These are phyloP conservation scores for Albophoma yamanashiensis DNA, from an alignment of 2,329 filamentous ascomycete species.

Conservation along the genomic window DNA sequence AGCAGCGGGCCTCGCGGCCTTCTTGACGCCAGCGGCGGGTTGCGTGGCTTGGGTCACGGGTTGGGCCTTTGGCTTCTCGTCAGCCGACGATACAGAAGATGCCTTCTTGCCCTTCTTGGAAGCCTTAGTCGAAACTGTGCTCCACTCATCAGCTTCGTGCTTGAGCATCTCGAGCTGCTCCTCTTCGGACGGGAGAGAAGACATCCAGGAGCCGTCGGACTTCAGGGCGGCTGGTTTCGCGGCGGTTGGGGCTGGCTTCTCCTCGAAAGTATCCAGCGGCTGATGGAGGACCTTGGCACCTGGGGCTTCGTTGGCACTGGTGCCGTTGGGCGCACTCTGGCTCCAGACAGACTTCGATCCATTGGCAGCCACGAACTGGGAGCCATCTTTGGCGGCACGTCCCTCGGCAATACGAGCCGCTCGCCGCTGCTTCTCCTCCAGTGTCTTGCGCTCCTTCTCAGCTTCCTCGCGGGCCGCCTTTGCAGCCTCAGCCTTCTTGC, in stretches of 20 bases:
- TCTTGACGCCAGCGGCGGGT: constrained; percentile 13
- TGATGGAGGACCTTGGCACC: constrained; percentile 27
- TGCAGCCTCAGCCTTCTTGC: constrained; percentile 73
- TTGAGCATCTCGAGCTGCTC: constrained; percentile 50
- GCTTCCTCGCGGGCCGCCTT: constrained; percentile 66
- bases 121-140: constrained; percentile 42
- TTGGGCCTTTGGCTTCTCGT: constrained; percentile 18
- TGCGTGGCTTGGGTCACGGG: constrained; percentile 20
- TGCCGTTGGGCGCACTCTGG: constrained; percentile 22
- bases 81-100: constrained; percentile 17
- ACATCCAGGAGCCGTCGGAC: constrained; percentile 32
- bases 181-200: constrained; percentile 47
- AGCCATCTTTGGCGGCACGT: constrained; percentile 72
- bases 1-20: constrained; percentile 17
- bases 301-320: constrained; percentile 16
- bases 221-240: constrained; percentile 22
- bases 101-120: constrained; percentile 33
- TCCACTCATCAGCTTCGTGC: constrained; percentile 44
- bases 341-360: constrained; percentile 32
- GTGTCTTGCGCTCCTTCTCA: constrained; percentile 65
- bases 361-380: constrained; percentile 40
- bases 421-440: constrained; percentile 75
- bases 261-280: constrained; percentile 50
- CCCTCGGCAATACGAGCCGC: constrained; percentile 74
- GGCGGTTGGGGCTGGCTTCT: constrained; percentile 21